These are phyloP conservation scores for Juncus inflexus DNA, from an alignment of 176 grass and related monocot species.

Conservation along the genomic window DNA sequence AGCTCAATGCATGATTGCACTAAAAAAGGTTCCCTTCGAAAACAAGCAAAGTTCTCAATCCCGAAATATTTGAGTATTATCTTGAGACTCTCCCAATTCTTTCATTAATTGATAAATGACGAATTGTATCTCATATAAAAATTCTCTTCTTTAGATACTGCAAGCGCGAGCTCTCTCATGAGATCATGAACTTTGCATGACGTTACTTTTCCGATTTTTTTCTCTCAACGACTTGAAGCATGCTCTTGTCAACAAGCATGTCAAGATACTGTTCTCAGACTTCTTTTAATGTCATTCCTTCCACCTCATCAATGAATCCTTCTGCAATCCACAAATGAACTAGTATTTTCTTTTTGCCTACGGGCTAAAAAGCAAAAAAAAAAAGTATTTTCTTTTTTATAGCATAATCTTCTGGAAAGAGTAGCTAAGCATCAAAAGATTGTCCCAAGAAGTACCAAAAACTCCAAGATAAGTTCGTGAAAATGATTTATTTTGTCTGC, in stretches of 20 bases:
- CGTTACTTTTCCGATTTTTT: conserved; percentile 13
- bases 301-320: conserved; percentile 12
- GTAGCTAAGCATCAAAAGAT: no score
- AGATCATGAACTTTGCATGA: conserved; percentile 10
- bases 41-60: no score
- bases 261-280: conserved; percentile 25
- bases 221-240: conserved; percentile 17
- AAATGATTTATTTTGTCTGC: background rate
- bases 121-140: background rate
- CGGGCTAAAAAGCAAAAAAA: no score
- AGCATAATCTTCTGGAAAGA: no score
- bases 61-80: no score
- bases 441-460: background rate
- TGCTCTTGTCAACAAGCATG: conserved; percentile 3
- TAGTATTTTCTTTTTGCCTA: background rate
- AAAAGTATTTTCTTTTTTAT: no score
- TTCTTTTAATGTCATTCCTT: conserved; percentile 16
- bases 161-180: conserved; percentile 10
- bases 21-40: no score
- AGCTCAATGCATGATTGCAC: no score
- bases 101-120: no score
- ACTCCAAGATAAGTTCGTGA: background rate
- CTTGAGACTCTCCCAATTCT: no score
- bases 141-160: conserved; percentile 4
- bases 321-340: conserved; percentile 27